Evolutionary conservation across 495 filamentous ascomycete species (phyloP).

Genomic region (Sabuloglossum arenarium): DNA sequence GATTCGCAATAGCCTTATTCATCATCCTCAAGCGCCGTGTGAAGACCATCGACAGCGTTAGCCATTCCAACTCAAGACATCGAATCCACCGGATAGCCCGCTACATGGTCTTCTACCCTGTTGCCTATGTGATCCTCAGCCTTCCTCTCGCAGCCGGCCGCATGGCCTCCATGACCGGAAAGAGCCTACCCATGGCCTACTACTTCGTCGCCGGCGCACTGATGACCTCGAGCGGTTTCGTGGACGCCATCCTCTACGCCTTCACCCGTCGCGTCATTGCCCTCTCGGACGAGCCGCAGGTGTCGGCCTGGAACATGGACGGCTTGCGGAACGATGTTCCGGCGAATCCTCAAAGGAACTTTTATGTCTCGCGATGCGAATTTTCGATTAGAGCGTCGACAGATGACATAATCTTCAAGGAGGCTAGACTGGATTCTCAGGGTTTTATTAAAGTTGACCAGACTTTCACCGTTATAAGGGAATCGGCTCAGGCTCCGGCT

Average conservation of each 20-base stretch:
- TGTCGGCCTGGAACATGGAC: conserved; percentile 12
- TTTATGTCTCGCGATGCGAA: background rate
- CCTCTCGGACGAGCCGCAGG: conserved; percentile 22
- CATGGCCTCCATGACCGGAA: conserved; percentile 39
- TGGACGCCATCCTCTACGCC: conserved; percentile 54
- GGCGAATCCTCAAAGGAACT: background rate
- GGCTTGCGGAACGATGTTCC: background rate
- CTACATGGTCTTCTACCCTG: conserved; percentile 56
- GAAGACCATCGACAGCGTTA: background rate
- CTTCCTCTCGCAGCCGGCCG: conserved; percentile 49
- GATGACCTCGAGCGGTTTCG: conserved; percentile 51
- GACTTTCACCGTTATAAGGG: background rate
- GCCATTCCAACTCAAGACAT: conserved; percentile 10
- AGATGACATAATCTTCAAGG: background rate
- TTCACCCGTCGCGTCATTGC: conserved; percentile 33
- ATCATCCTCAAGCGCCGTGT: conserved; percentile 15
- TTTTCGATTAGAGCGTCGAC: background rate
- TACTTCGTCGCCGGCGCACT: conserved; percentile 52
- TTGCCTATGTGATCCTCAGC: conserved; percentile 52
- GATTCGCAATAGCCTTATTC: conserved; percentile 8
- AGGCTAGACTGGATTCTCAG: background rate
- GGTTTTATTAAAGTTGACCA: background rate
- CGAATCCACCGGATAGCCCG: conserved; percentile 23
- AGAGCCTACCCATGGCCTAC: conserved; percentile 30
- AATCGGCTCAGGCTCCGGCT: background rate